Evolutionary conservation across 139 green algal genomes (phyloP), one percentile per base, ranked within the genome.

Genomic region (Raphidocelis subcapitata): DNA sequence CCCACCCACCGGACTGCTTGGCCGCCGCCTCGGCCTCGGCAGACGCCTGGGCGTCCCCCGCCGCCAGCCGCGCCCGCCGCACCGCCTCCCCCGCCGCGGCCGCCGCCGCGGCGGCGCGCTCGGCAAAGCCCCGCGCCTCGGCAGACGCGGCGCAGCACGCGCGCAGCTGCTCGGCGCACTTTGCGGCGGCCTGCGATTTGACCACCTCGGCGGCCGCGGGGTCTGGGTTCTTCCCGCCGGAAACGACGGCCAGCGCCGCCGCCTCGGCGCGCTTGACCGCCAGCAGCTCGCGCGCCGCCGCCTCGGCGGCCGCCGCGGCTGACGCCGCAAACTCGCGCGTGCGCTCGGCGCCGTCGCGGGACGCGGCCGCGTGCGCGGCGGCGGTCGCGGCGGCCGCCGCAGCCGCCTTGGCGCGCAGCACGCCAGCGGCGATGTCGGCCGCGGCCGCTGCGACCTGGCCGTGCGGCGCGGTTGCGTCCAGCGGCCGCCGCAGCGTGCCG

Each of bases 221-320:
- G 60, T 92, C 87, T 12, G 67, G 73, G 51, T 85, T 82, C 65
- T 86, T 84, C 32, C 73, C 36, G 16, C 79, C 81, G 1, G 73
- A 66, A 46, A 93, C 66, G 76, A 91, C 60, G 24, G 76, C 80
- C 47, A 74, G 56, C 8, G 86, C 90, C 66, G 88, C 79, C 16
- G 92, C 74, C 81, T 95, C 87, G 1, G 90, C 88, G 28, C 77
- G 82, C 76, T 92, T 92, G 31, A 81, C 82, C 0, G 66, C 65
- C 35, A 95, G 82, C 76, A 95, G 86, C 74, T 91, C 79, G 16
- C 68, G 65, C 1, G 88, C 90, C 5, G 85, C 86, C 1, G 59
- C 78, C 67, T 89, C 81, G 0, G 85, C 83, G 29, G 82, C 72
- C 1, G 55, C 67, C 47, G 78, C 65, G 15, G 85, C 85, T 54